A percentile compares a stretch with the other conserved stretches of the same genome.
phyloP scores from a whole-genome alignment of 2,329 filamentous ascomycete genomes.

The Fusarium nurragi region DNA sequence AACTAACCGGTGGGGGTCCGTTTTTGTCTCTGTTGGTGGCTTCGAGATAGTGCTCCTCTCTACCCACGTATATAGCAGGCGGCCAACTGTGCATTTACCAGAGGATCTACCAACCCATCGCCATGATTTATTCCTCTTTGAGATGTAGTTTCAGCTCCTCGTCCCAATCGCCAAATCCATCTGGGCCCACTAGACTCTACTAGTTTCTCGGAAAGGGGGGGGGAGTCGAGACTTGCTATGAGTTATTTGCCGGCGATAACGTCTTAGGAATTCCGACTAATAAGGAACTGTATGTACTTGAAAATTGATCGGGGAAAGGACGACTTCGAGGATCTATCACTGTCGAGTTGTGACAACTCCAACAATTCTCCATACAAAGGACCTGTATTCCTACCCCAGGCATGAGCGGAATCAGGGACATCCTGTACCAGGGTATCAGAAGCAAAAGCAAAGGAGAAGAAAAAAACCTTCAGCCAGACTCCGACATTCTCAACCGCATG shows the following conservation, averaged over 20 bases:
- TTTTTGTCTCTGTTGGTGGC: not conserved
- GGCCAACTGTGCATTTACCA: no score
- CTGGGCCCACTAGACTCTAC: conserved; percentile 17
- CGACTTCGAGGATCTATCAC: not conserved
- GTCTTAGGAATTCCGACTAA: not conserved
- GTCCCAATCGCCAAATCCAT: conserved; percentile 22
- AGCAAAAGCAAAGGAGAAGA: conserved; percentile 12
- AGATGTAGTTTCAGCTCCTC: conserved; percentile 13
- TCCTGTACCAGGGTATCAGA: not conserved
- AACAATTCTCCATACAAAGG: not conserved
- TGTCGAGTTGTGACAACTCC: not conserved
- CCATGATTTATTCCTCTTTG: conserved; percentile 23
- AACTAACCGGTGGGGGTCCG: not conserved
- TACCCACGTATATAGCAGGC: no score
- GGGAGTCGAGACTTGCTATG: conserved; percentile 11
- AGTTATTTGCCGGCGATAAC: conserved; percentile 16
- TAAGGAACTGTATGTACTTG: conserved; percentile 2
- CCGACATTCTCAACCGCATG: conserved; percentile 1
- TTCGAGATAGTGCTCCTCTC: not conserved
- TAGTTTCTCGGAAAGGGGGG: conserved; percentile 17
- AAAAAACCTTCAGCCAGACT: conserved; percentile 5
- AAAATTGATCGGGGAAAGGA: not conserved
- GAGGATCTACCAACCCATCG: conserved; percentile 17
- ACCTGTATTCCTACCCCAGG: not conserved
- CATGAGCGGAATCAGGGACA: not conserved